Percentiles rank a stretch among this genome's conserved stretches.
Conservation (phyloP, 2,329 filamentous ascomycete genomes). For the Pestalotiopsis fici region DNA sequence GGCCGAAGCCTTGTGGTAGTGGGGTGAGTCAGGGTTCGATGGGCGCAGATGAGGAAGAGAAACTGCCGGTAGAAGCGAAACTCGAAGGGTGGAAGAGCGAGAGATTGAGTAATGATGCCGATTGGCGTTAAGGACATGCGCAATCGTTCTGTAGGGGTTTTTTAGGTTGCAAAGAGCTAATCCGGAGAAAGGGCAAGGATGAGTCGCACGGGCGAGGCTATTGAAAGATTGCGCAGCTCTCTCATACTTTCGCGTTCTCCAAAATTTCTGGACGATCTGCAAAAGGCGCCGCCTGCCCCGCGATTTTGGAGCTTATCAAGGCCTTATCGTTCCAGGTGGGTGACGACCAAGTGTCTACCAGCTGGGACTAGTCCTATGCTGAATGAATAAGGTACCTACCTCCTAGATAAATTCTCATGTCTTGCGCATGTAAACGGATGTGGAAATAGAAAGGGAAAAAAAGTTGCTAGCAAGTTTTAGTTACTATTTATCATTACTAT, state of each 20-base stretch:
- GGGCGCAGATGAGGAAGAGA: conserved; percentile 7
- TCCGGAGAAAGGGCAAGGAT: not conserved
- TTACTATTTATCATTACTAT: too few relatives aligned
- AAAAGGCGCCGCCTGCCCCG: not conserved
- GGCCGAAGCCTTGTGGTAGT: conserved; percentile 1
- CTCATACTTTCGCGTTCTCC: not conserved
- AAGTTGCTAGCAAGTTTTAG: too few relatives aligned
- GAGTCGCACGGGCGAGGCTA: conserved; percentile 3
- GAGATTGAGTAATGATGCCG: conserved; percentile 19
- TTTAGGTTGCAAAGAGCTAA: not conserved
- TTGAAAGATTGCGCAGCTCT: not conserved
- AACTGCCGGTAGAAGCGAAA: conserved; percentile 18
- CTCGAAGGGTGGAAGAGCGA: conserved; percentile 20
- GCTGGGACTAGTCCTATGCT: not conserved
- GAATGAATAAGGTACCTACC: too few relatives aligned
- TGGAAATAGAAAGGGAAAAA: too few relatives aligned
- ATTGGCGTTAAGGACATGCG: conserved; percentile 18
- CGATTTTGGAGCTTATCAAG: conserved; percentile 3
- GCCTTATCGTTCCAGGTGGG: conserved; percentile 2
- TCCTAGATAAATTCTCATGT: too few relatives aligned
- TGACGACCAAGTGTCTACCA: conserved; percentile 2
- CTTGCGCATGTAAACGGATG: too few relatives aligned
- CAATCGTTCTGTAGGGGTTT: not conserved
- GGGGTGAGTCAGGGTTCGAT: conserved; percentile 9
- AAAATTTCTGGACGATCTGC: not conserved